Evolutionary conservation across 768 basidiomycete genomes (phyloP).

Genomic region (Lactifluus hygrophoroides): DNA sequence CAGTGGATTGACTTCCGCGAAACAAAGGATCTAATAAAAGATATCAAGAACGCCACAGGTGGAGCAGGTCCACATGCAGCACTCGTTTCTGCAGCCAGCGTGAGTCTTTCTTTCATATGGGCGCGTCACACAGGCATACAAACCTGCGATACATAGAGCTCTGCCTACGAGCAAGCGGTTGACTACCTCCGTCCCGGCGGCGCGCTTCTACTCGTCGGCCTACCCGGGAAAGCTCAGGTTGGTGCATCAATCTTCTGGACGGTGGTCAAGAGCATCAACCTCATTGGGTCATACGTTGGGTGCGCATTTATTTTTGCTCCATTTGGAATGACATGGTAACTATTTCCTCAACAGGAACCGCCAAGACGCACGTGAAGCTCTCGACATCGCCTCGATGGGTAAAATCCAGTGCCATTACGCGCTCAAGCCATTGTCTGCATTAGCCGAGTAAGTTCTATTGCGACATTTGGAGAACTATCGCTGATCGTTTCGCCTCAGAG

Average conservation of each 20-base stretch:
- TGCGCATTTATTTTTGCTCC: background rate
- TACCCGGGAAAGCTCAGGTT: slow-evolving; percentile 50
- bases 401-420: slow-evolving; percentile 55
- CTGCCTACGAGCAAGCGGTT: slow-evolving; percentile 47
- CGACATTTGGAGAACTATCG: background rate
- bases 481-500: slow-evolving; percentile 21
- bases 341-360: slow-evolving; percentile 48
- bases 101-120: slow-evolving; percentile 22
- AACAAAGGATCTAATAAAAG: slow-evolving; percentile 53
- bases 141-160: slow-evolving; percentile 10
- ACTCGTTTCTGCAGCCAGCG: slow-evolving; percentile 50
- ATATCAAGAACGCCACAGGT: slow-evolving; percentile 52
- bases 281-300: slow-evolving; percentile 40
- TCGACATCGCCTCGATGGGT: slow-evolving; percentile 65
- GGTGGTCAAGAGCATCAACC: slow-evolving; percentile 53
- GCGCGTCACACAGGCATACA: slow-evolving; percentile 25
- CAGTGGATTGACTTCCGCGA: slow-evolving; percentile 72
- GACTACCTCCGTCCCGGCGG: slow-evolving; percentile 72
- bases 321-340: background rate
- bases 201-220: slow-evolving; percentile 69
- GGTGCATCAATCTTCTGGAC: slow-evolving; percentile 64
- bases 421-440: slow-evolving; percentile 39
- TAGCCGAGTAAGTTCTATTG: slow-evolving; percentile 39
- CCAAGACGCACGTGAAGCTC: slow-evolving; percentile 76
- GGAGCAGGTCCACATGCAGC: slow-evolving; percentile 69